Conservation (phyloP, 2,329 filamentous ascomycete genomes). For the Colletotrichum sp. region DNA sequence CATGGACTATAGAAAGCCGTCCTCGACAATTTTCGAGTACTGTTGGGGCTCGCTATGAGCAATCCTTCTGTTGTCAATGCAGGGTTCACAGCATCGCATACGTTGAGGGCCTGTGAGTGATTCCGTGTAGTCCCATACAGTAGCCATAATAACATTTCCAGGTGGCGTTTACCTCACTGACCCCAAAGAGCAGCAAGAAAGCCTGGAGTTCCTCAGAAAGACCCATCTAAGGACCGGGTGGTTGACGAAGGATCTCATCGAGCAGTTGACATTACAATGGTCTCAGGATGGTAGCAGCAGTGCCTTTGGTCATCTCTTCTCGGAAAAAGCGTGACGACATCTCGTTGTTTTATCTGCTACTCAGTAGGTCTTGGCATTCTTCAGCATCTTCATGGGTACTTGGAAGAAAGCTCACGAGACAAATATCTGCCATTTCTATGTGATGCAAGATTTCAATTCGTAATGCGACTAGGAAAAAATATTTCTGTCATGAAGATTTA, state of each 20-base stretch:
- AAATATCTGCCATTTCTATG: too few relatives aligned
- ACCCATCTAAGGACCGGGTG: not conserved
- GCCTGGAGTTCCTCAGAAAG: not conserved
- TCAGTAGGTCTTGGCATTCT: accelerated
- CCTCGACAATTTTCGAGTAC: constrained; percentile 25
- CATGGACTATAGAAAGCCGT: constrained; percentile 22
- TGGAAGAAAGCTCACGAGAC: not conserved
- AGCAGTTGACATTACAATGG: not conserved
- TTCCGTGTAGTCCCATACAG: not conserved
- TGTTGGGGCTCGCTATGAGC: constrained; percentile 30
- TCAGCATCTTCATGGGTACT: not conserved
- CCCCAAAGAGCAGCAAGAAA: not conserved
- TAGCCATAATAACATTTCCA: not conserved
- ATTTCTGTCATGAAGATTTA: too few relatives aligned
- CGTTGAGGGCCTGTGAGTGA: constrained; percentile 28
- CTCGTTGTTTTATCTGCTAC: not conserved
- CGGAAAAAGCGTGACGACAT: not conserved
- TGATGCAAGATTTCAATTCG: too few relatives aligned
- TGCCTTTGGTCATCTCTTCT: not conserved
- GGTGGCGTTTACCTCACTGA: not conserved
- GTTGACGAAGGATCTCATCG: not conserved
- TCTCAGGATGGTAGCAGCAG: not conserved
- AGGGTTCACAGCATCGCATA: constrained; percentile 30
- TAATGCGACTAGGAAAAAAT: too few relatives aligned
- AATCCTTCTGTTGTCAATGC: constrained; percentile 27